Conservation (phyloP, 2,329 filamentous ascomycete genomes). For the Amphichorda felina region DNA sequence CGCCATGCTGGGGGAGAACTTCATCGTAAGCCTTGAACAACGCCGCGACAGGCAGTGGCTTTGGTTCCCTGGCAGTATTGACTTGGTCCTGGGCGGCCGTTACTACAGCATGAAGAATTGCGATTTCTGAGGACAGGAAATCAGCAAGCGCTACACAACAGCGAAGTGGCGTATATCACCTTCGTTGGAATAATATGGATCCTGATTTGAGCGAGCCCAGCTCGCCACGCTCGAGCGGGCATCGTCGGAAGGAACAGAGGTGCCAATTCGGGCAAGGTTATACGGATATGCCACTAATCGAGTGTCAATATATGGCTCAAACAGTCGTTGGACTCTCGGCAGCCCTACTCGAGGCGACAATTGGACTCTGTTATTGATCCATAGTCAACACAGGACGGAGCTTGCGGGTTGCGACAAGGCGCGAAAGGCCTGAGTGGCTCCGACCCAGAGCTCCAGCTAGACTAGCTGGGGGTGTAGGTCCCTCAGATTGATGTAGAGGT, state of each 20-base stretch:
- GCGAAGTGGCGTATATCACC: slow-evolving; percentile 23
- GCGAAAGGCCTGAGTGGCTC: background rate
- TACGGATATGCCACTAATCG: slow-evolving; percentile 5
- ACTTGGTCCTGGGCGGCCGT: slow-evolving; percentile 55
- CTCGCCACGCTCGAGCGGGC: slow-evolving; percentile 14
- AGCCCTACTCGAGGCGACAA: slow-evolving; percentile 14
- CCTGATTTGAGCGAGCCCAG: slow-evolving; percentile 15
- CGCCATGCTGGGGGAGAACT: slow-evolving; percentile 57
- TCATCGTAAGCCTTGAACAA: slow-evolving; percentile 74
- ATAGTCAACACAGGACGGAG: slow-evolving; percentile 10
- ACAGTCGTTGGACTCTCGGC: slow-evolving; percentile 1
- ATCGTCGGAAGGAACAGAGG: slow-evolving; percentile 10
- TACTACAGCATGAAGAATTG: slow-evolving; percentile 67
- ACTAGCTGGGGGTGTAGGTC: no score
- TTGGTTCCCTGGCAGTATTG: slow-evolving; percentile 41
- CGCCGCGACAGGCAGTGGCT: slow-evolving; percentile 60
- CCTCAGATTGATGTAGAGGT: no score
- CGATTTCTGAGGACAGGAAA: slow-evolving; percentile 48
- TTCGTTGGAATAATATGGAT: slow-evolving; percentile 47
- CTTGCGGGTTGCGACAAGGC: background rate
- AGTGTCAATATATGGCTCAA: background rate
- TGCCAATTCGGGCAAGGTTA: background rate
- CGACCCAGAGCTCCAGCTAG: no score
- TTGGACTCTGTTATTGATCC: slow-evolving; percentile 19
- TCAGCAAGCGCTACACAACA: no score